phyloP scores from a whole-genome alignment of 768 basidiomycete genomes.

The Pulveroboletus sp. region DNA sequence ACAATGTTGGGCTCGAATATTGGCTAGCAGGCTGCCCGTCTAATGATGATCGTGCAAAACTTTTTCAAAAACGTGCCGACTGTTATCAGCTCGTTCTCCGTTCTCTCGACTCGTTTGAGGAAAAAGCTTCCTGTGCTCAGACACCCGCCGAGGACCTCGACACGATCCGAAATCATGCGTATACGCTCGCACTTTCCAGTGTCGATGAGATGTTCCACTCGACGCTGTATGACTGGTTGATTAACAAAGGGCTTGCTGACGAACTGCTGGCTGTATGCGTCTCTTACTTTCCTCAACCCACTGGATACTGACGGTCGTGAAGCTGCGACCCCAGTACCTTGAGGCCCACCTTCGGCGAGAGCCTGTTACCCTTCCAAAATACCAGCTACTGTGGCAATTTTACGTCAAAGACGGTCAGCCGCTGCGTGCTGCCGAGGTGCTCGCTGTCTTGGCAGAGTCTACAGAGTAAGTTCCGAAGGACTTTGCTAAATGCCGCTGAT shows the following conservation, averaged over 20 bases:
- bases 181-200: constrained; percentile 77
- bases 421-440: constrained; percentile 81
- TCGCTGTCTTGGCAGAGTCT: constrained; percentile 80
- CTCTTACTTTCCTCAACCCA: not conserved
- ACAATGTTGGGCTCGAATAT: constrained; percentile 69
- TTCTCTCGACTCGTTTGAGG: constrained; percentile 76
- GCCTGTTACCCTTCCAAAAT: constrained; percentile 75
- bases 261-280: constrained; percentile 81
- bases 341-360: constrained; percentile 84
- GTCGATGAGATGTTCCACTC: constrained; percentile 94
- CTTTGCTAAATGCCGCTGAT: not conserved
- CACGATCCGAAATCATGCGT: constrained; percentile 76
- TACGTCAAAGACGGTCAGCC: constrained; percentile 91
- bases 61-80: constrained; percentile 57
- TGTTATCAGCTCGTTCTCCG: constrained; percentile 86
- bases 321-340: constrained; percentile 86
- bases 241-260: constrained; percentile 73
- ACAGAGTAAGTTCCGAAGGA: constrained; percentile 51
- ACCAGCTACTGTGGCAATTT: constrained; percentile 93
- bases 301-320: constrained; percentile 10
- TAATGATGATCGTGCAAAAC: constrained; percentile 54
- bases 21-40: constrained; percentile 62
- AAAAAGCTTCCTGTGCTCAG: constrained; percentile 41
- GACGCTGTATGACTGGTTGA: constrained; percentile 91
- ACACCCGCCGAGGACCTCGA: constrained; percentile 52